Percentiles rank a stretch among this genome's conserved stretches.
These are phyloP conservation scores for Penicillium italicum DNA, from an alignment of 2,329 filamentous ascomycete species.

Conservation along the genomic window DNA sequence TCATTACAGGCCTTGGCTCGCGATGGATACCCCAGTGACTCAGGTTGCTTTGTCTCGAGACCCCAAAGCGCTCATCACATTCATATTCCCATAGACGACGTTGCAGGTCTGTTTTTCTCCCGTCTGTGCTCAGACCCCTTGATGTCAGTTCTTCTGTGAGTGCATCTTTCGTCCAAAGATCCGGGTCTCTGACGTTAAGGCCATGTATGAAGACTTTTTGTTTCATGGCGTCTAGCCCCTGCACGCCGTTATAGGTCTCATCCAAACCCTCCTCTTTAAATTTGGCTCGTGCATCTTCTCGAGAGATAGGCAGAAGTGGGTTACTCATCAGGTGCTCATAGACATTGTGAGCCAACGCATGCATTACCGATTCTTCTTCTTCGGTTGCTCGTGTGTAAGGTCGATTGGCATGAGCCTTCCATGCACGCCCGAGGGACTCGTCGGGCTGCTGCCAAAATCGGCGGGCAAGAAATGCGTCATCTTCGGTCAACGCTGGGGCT, in stretches of 20 bases:
- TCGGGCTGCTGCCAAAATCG: constrained; percentile 30
- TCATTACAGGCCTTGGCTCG: constrained; percentile 11
- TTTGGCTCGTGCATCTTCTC: constrained; percentile 10
- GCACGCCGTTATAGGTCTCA: constrained; percentile 1
- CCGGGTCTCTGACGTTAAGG: neutral
- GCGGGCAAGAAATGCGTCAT: constrained; percentile 27
- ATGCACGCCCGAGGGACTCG: constrained; percentile 13
- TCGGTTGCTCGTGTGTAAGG: constrained; percentile 2
- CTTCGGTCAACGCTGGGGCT: constrained; percentile 20
- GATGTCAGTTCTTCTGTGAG: constrained; percentile 13
- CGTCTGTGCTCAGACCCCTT: constrained; percentile 11
- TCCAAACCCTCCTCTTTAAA: constrained; percentile 11
- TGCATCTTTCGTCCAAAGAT: constrained; percentile 1
- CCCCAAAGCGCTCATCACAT: constrained; percentile 12
- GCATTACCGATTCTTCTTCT: constrained; percentile 2
- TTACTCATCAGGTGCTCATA: constrained; percentile 31
- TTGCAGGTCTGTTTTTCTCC: constrained; percentile 16
- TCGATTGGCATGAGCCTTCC: constrained; percentile 1
- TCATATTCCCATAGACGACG: constrained; percentile 24
- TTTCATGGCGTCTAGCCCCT: neutral
- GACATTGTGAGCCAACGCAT: constrained; percentile 29
- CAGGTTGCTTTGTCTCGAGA: constrained; percentile 26
- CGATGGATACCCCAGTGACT: constrained; percentile 28
- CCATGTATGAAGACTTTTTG: constrained; percentile 2
- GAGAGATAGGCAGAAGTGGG: constrained; percentile 17